Percentiles rank a stretch among this genome's conserved stretches.
phyloP scores from a whole-genome alignment of 768 basidiomycete species.

The Amanita fuliginea region DNA sequence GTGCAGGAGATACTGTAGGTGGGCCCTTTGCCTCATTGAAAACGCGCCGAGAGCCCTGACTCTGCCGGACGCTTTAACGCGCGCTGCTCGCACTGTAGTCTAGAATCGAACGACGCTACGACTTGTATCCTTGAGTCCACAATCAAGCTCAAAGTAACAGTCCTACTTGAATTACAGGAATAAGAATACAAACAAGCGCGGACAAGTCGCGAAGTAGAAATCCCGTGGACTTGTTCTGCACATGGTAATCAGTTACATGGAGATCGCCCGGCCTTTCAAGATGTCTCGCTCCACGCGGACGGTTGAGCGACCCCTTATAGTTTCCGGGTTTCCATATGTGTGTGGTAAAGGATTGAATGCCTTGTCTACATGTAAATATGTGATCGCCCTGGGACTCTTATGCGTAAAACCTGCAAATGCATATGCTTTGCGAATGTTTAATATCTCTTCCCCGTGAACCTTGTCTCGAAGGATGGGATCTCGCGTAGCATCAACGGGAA shows the following conservation, averaged over 20 bases:
- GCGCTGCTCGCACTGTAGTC: neutral
- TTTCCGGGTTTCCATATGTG: slow-evolving; percentile 33
- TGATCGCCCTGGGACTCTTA: slow-evolving; percentile 75
- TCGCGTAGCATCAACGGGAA: slow-evolving; percentile 71
- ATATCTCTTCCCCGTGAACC: slow-evolving; percentile 74
- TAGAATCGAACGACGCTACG: neutral
- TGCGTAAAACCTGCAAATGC: slow-evolving; percentile 91
- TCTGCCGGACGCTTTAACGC: neutral
- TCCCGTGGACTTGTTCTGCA: neutral
- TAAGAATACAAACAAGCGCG: slow-evolving; percentile 5
- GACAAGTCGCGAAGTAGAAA: neutral
- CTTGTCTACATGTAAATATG: slow-evolving; percentile 64
- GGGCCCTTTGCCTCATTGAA: slow-evolving; percentile 4
- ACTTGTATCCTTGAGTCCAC: neutral
- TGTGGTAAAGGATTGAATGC: slow-evolving; percentile 52
- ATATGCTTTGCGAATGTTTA: slow-evolving; percentile 83
- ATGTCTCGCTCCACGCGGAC: slow-evolving; percentile 50
- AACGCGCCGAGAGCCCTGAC: slow-evolving; percentile 1
- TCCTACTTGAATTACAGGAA: neutral
- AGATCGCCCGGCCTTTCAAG: slow-evolving; percentile 74
- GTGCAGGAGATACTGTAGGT: neutral
- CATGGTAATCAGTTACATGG: slow-evolving; percentile 44
- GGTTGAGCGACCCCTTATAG: slow-evolving; percentile 53
- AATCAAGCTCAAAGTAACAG: neutral
- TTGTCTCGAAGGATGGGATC: slow-evolving; percentile 85